Percentiles rank a stretch among this genome's conserved stretches.
Evolutionary conservation across 2,329 filamentous ascomycete genomes (phyloP).

Genomic region (Aureobasidium uvarum): DNA sequence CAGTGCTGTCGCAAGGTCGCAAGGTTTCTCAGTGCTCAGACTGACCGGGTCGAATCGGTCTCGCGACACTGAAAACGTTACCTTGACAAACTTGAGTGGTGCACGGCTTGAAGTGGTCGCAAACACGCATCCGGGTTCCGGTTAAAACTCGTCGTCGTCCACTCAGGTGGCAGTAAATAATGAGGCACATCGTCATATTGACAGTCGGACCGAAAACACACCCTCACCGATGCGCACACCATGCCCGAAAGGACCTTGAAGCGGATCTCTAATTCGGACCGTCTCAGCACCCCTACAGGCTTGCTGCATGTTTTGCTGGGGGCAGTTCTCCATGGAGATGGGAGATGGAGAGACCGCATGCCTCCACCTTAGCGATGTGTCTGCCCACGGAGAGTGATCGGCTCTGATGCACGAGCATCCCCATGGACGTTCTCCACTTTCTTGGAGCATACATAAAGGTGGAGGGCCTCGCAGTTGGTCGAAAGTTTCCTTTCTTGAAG

Average conservation of each 20-base stretch:
- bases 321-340: conserved; percentile 23
- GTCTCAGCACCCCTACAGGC: conserved; percentile 10
- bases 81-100: conserved; percentile 16
- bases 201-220: conserved; percentile 21
- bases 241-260: conserved; percentile 9
- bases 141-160: conserved; percentile 10
- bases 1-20: neutral
- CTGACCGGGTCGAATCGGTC: conserved; percentile 2
- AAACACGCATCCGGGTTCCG: conserved; percentile 12
- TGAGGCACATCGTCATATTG: conserved; percentile 8
- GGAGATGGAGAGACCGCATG: conserved; percentile 14
- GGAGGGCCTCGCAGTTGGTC: conserved; percentile 1
- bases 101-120: conserved; percentile 20
- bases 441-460: conserved; percentile 16
- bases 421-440: conserved; percentile 24
- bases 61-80: conserved; percentile 13
- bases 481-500: conserved; percentile 9
- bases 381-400: conserved; percentile 23
- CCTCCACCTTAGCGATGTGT: conserved; percentile 7
- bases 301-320: conserved; percentile 14
- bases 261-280: conserved; percentile 23
- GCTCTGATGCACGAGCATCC: conserved; percentile 19
- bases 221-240: conserved; percentile 9
- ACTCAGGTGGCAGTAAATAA: conserved; percentile 12
- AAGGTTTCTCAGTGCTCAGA: neutral